phyloP scores from a whole-genome alignment of 2,329 filamentous ascomycete species.

The Fusarium pseudonygamai region DNA sequence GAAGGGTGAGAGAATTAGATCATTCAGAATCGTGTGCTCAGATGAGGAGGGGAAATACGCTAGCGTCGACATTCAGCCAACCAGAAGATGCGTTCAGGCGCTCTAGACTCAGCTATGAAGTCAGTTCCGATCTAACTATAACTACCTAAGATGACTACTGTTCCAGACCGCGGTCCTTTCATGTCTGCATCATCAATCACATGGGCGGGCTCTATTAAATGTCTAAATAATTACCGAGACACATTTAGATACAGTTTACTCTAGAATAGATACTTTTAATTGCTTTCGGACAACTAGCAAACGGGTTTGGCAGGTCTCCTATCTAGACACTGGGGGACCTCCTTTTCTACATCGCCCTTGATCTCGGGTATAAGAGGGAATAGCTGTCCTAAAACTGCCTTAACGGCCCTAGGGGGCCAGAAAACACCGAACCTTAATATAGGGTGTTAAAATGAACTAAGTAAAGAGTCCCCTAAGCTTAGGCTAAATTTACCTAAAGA shows the following conservation, averaged over 20 bases:
- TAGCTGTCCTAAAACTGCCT: too few species aligned
- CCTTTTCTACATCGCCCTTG: neutral
- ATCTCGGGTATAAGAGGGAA: too few species aligned
- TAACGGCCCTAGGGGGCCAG: too few species aligned
- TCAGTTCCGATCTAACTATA: neutral
- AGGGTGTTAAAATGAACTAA: too few species aligned
- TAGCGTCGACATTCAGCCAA: neutral
- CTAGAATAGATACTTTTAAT: accelerated
- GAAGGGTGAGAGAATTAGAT: neutral
- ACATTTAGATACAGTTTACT: accelerated
- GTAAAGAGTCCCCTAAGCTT: too few species aligned
- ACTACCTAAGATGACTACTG: neutral
- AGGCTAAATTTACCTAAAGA: too few species aligned
- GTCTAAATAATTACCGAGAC: accelerated
- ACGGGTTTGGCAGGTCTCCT: accelerated
- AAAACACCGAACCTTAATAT: too few species aligned
- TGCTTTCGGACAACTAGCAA: accelerated
- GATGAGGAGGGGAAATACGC: neutral
- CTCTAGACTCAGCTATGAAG: accelerated
- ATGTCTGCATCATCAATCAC: neutral
- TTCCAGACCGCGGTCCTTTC: neutral
- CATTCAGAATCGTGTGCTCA: neutral
- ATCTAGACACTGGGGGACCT: neutral
- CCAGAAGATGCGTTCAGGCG: neutral
- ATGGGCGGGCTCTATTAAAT: accelerated